Conservation (phyloP, 1,284 basidiomycete genomes). For the Fereydounia khargensis region DNA sequence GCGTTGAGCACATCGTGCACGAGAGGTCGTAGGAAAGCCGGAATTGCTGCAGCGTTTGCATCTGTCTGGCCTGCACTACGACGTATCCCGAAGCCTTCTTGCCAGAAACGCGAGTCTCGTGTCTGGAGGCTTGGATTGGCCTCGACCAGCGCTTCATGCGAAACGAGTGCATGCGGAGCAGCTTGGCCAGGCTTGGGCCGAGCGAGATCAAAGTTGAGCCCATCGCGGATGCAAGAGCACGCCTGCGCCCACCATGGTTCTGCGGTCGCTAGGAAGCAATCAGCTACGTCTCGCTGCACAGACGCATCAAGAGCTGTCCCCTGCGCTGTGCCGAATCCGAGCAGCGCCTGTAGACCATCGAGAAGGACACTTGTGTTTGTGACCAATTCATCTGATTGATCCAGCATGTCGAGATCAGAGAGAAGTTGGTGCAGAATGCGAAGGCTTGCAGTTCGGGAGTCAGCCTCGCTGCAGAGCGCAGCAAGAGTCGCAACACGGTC, state of each 20-base stretch:
- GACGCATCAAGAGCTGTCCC: slow-evolving; percentile 1
- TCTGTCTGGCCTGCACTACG: neutral
- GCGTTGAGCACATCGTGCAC: slow-evolving; percentile 19
- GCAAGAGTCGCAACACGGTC: slow-evolving; percentile 8
- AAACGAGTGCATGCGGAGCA: no score
- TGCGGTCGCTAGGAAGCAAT: neutral
- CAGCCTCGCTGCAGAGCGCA: slow-evolving; percentile 9
- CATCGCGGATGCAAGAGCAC: slow-evolving; percentile 12
- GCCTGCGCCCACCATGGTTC: slow-evolving; percentile 19
- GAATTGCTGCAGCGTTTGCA: neutral
- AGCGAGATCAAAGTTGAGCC: slow-evolving; percentile 16
- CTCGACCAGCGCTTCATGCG: no score
- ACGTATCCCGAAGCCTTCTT: neutral
- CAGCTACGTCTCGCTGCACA: neutral
- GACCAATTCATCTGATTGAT: neutral
- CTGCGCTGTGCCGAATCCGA: slow-evolving; percentile 19
- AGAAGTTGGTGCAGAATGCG: neutral
- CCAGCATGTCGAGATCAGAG: neutral
- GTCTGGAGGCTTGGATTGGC: no score
- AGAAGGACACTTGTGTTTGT: slow-evolving; percentile 23
- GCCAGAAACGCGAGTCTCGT: neutral
- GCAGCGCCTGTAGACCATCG: slow-evolving; percentile 23
- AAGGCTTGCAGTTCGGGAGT: slow-evolving; percentile 2
- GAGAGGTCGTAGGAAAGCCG: slow-evolving; percentile 21
- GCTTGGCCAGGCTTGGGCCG: no score